Conservation (phyloP, 192 early-diverging fungal genomes). For the Coemansia erecta region DNA sequence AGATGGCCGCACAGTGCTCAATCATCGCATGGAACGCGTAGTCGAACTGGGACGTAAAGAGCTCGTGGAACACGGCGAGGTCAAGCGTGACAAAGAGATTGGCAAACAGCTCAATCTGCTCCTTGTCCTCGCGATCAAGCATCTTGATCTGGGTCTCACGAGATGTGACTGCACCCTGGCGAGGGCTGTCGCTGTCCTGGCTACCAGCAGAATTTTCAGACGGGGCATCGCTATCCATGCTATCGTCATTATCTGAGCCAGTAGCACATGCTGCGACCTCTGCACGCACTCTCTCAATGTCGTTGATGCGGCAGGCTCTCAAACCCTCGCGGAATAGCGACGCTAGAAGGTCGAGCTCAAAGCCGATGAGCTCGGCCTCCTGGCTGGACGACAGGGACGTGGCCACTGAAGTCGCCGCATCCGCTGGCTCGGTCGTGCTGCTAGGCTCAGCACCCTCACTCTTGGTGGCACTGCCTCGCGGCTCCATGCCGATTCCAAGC, state of each 20-base stretch:
- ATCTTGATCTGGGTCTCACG: conserved; percentile 58
- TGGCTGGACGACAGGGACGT: conserved; percentile 22
- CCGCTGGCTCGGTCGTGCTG: neutral
- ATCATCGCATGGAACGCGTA: conserved; percentile 83
- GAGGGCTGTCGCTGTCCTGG: neutral
- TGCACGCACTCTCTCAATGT: conserved; percentile 28
- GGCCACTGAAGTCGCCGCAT: neutral
- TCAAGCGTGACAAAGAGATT: conserved; percentile 80
- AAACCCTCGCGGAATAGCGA: conserved; percentile 49
- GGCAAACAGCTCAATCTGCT: conserved; percentile 87
- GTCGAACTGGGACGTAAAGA: conserved; percentile 86
- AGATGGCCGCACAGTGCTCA: conserved; percentile 69
- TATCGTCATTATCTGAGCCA: neutral
- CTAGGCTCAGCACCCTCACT: conserved; percentile 6
- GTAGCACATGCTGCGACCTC: conserved; percentile 12
- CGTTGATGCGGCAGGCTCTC: conserved; percentile 49
- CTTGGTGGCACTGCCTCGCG: neutral
- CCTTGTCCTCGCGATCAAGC: conserved; percentile 83
- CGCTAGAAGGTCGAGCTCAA: conserved; percentile 48
- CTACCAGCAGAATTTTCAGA: neutral
- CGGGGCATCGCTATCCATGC: neutral
- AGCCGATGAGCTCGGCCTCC: conserved; percentile 42
- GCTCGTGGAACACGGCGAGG: conserved; percentile 90
- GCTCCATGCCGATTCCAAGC: conserved; percentile 44
- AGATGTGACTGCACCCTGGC: conserved; percentile 1